Percentiles rank a stretch among this genome's conserved stretches.
phyloP scores from a whole-genome alignment of 208 protist genomes.

The Histomonas meleagridis region DNA sequence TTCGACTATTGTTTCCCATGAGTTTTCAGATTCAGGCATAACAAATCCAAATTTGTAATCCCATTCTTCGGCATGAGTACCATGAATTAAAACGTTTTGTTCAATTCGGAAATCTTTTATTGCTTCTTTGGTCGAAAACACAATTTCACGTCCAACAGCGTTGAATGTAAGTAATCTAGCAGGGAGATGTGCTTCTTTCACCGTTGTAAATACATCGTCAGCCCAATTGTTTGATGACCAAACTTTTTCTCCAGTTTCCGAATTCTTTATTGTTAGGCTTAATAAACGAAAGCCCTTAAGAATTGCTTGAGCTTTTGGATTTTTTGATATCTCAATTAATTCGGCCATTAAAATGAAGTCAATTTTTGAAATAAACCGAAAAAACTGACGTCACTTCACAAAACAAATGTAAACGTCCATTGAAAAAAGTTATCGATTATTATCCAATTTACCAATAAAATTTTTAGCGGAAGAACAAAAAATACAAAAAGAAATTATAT shows the following conservation, averaged over 20 bases:
- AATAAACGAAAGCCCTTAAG: background rate
- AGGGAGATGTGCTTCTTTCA: background rate
- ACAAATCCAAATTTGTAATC: constrained; percentile 21
- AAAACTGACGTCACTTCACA: no score
- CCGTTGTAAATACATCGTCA: background rate
- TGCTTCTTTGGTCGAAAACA: background rate
- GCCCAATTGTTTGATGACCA: background rate
- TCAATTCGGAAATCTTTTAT: background rate
- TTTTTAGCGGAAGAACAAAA: background rate
- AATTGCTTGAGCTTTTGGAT: background rate
- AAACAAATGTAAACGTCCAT: no score
- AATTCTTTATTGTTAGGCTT: background rate
- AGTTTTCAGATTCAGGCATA: constrained; percentile 22
- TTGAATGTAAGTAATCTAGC: background rate
- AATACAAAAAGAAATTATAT: constrained; percentile 1
- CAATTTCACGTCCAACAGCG: background rate
- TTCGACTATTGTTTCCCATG: constrained; percentile 18
- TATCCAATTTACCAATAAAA: no score
- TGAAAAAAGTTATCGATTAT: no score
- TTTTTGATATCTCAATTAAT: background rate
- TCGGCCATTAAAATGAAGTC: no score
- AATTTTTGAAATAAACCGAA: no score
- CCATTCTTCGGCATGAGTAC: background rate
- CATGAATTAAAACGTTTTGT: constrained; percentile 1
- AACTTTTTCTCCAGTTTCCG: background rate